Percentiles rank a stretch among this genome's conserved stretches.
Evolutionary conservation across 106 monocot genomes (phyloP).

Genomic region (Phalaenopsis equestris): DNA sequence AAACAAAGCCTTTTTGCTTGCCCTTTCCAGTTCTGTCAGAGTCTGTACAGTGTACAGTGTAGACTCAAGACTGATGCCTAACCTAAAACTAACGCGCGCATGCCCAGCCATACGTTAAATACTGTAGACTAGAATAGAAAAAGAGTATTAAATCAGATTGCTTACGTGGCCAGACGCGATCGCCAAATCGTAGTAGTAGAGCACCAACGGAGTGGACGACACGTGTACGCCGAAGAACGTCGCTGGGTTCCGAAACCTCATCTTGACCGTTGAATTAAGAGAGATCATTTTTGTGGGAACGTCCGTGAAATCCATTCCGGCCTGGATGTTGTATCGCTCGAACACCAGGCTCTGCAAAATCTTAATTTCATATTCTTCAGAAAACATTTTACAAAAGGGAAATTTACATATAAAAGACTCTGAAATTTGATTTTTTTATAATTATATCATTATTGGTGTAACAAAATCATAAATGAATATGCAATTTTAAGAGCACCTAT

Average conservation of each 20-base stretch:
- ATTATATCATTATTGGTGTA: no score
- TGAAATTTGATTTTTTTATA: no score
- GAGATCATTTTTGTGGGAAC: slow-evolving; percentile 87
- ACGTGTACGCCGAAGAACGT: slow-evolving; percentile 97
- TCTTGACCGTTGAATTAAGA: slow-evolving; percentile 72
- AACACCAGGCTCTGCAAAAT: slow-evolving; percentile 64
- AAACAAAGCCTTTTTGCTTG: no score
- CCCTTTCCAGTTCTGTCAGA: no score
- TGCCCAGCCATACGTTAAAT: no score
- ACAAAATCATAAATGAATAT: no score
- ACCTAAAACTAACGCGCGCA: no score
- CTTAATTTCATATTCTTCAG: background rate
- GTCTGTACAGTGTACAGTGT: no score
- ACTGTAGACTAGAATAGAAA: background rate
- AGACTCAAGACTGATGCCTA: no score
- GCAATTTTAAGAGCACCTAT: no score
- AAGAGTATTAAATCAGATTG: background rate
- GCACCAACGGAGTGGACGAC: slow-evolving; percentile 52
- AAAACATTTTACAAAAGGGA: no score
- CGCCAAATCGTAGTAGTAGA: slow-evolving; percentile 57
- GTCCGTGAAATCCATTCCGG: slow-evolving; percentile 70
- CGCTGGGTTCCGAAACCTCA: slow-evolving; percentile 64
- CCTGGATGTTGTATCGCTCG: slow-evolving; percentile 73
- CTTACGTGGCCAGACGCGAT: slow-evolving; percentile 71
- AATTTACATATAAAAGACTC: no score